These are phyloP conservation scores for Craspedostauros australis DNA, from an alignment of 108 stramenopile species.

Conservation along the genomic window DNA sequence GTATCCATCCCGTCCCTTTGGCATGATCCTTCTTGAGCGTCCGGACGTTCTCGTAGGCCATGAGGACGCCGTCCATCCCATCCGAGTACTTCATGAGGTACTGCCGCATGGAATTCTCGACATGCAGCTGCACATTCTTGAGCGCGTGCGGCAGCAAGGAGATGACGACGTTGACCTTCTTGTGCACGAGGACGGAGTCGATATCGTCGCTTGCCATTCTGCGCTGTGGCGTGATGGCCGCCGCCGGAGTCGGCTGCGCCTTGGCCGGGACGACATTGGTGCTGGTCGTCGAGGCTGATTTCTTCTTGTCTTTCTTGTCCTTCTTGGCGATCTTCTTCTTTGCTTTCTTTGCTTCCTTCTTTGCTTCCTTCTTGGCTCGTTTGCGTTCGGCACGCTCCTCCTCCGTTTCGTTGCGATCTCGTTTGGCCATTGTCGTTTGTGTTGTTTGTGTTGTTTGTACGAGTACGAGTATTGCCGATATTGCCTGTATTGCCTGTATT, in stretches of 20 bases:
- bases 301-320: too few species aligned
- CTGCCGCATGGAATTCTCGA: constrained; percentile 25
- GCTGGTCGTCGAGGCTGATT: too few species aligned
- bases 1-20: constrained; percentile 36
- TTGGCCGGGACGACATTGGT: too few species aligned
- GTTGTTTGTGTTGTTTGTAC: too few species aligned
- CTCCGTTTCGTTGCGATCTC: constrained; percentile 36
- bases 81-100: constrained; percentile 38
- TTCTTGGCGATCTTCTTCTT: too few species aligned
- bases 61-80: constrained; percentile 40
- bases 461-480: too few species aligned
- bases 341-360: constrained; percentile 28
- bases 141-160: constrained; percentile 45
- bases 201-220: background rate
- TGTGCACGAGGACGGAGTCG: constrained; percentile 25
- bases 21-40: constrained; percentile 3
- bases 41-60: constrained; percentile 41
- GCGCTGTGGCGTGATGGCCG: background rate
- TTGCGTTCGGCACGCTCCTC: constrained; percentile 30
- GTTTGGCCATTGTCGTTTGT: too few species aligned
- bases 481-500: too few species aligned
- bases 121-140: constrained; percentile 17
- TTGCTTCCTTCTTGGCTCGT: constrained; percentile 26
- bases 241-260: too few species aligned
- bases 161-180: constrained; percentile 27